Percentiles rank a stretch among this genome's conserved stretches.
Evolutionary conservation across 2,329 filamentous ascomycete genomes (phyloP).

Genomic region (Drechslera avenae): DNA sequence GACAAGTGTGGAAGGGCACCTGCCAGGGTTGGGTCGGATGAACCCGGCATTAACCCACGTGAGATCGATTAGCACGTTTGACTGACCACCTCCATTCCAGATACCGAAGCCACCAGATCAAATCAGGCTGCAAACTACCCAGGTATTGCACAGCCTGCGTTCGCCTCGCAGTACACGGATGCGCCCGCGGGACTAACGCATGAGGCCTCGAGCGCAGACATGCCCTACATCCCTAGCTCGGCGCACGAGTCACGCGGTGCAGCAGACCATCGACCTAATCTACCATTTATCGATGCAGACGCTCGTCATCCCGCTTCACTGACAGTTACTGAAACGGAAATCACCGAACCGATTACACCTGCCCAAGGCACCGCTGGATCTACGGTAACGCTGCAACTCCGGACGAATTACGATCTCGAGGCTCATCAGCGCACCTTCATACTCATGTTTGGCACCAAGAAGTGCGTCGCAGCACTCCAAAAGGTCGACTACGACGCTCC

Average conservation of each 20-base stretch:
- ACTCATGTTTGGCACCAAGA: conserved; percentile 80
- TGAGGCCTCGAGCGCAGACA: conserved; percentile 52
- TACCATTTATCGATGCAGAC: conserved; percentile 62
- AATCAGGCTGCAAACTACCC: conserved; percentile 61
- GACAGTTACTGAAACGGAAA: conserved; percentile 56
- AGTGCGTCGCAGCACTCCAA: conserved; percentile 69
- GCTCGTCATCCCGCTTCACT: conserved; percentile 59
- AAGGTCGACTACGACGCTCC: conserved; percentile 61
- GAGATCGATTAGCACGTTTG: conserved; percentile 43
- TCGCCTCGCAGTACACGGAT: conserved; percentile 55
- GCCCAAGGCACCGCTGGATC: conserved; percentile 70
- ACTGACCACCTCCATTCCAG: conserved; percentile 57
- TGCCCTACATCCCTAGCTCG: conserved; percentile 54
- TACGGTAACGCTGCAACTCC: conserved; percentile 74
- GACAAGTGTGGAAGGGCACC: conserved; percentile 42
- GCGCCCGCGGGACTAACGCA: conserved; percentile 57
- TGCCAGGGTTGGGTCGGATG: conserved; percentile 46
- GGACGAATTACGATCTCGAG: conserved; percentile 75
- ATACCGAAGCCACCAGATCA: conserved; percentile 64
- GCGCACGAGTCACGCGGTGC: conserved; percentile 55
- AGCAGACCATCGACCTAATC: conserved; percentile 53
- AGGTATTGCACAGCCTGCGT: conserved; percentile 56
- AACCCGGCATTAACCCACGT: conserved; percentile 45
- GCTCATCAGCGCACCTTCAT: conserved; percentile 60
- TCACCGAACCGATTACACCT: conserved; percentile 69